These are phyloP conservation scores for Trichoderma sp. DNA, from an alignment of 2,329 filamentous ascomycete genomes.

Conservation along the genomic window DNA sequence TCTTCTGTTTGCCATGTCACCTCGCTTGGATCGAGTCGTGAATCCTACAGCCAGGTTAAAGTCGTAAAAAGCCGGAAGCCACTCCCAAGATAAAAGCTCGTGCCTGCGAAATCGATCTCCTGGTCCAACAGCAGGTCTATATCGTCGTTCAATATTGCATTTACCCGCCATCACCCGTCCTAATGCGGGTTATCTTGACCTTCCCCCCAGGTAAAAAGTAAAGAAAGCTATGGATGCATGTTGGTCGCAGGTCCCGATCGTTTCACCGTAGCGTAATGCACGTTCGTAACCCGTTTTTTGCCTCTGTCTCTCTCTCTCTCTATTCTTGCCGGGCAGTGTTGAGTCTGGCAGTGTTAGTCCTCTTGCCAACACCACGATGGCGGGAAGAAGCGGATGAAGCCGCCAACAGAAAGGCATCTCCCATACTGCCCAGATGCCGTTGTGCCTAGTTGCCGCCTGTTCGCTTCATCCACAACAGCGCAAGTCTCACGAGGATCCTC, in stretches of 20 bases:
- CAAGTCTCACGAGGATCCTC: not conserved
- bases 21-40: not conserved
- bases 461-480: not conserved
- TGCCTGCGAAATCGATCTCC: not conserved
- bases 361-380: not conserved
- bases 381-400: slow-evolving; percentile 18
- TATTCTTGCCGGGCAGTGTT: not conserved
- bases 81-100: not conserved
- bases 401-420: slow-evolving; percentile 12
- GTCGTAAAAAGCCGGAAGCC: not conserved
- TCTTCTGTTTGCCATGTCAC: not conserved
- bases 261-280: not conserved
- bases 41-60: not conserved
- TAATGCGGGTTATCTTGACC: not conserved
- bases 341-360: not conserved
- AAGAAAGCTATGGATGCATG: not conserved
- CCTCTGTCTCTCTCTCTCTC: not conserved
- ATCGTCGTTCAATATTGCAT: not conserved
- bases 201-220: not conserved
- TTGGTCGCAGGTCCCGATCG: not conserved
- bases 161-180: not conserved
- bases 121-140: not conserved
- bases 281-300: not conserved
- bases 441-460: not conserved
- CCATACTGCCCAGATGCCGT: not conserved